phyloP scores from a whole-genome alignment of 495 filamentous ascomycete genomes.

The Xylaria castorea region DNA sequence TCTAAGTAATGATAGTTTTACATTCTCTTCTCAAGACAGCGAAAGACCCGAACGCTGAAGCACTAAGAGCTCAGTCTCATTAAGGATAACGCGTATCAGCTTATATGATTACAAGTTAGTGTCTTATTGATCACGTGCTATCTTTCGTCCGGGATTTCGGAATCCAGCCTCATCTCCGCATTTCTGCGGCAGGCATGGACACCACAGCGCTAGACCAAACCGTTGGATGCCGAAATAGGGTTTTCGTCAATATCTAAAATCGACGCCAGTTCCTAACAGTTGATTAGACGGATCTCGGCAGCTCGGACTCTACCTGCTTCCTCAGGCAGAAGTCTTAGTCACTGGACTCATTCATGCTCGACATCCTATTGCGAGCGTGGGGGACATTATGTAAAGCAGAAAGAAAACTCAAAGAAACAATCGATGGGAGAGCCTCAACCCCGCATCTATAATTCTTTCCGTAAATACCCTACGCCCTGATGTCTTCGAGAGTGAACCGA shows the following conservation, averaged over 20 bases:
- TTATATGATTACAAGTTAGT: not conserved
- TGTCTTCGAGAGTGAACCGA: not conserved
- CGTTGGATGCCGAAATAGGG: not conserved
- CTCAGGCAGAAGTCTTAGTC: not conserved
- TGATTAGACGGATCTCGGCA: not conserved
- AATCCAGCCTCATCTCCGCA: conserved; percentile 5
- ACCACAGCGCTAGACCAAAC: not conserved
- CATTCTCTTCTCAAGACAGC: not conserved
- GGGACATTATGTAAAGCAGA: not conserved
- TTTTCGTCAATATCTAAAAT: not conserved
- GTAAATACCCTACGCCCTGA: not conserved
- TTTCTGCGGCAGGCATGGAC: not conserved
- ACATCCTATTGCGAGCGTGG: not conserved
- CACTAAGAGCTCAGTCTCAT: not conserved
- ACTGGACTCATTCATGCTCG: not conserved
- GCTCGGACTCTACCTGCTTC: not conserved
- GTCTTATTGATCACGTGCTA: not conserved
- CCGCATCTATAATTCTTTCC: not conserved
- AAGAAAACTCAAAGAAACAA: not conserved
- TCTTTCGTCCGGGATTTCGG: not conserved
- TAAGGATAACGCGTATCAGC: not conserved
- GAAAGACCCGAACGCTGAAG: not conserved
- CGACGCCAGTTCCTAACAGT: not conserved
- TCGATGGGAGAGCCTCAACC: not conserved
- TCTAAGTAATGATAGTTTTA: not conserved